A percentile compares a stretch with the other conserved stretches of the same genome.
phyloP scores from a whole-genome alignment of 768 basidiomycete species.

The Mycena maculata region DNA sequence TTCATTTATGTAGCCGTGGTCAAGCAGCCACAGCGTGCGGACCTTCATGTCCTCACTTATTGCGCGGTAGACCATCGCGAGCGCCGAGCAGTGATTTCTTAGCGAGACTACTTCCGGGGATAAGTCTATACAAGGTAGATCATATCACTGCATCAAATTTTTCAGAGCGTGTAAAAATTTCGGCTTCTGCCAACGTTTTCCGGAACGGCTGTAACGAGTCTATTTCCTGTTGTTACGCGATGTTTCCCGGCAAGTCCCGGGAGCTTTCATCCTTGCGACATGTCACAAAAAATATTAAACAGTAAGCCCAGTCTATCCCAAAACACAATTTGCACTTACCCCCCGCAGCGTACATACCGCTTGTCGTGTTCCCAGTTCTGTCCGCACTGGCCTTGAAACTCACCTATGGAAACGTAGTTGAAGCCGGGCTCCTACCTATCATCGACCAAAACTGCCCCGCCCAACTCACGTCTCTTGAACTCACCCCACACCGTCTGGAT shows the following conservation, averaged over 20 bases:
- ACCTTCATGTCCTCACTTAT: no score
- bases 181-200: no score
- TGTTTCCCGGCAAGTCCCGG: not conserved
- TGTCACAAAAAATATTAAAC: slow-evolving; percentile 1
- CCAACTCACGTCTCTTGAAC: slow-evolving; percentile 15
- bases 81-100: no score
- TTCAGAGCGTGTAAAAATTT: no score
- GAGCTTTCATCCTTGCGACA: no score
- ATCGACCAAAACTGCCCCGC: slow-evolving; percentile 48
- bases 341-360: slow-evolving; percentile 32
- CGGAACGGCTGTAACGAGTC: no score
- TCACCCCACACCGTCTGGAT: slow-evolving; percentile 48
- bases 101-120: no score
- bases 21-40: no score
- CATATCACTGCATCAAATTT: no score
- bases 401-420: slow-evolving; percentile 48
- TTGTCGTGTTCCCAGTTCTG: slow-evolving; percentile 53
- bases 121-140: no score
- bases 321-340: not conserved
- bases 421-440: slow-evolving; percentile 42
- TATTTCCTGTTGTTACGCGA: not conserved
- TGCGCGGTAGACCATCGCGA: no score
- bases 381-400: slow-evolving; percentile 48
- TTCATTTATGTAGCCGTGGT: no score
- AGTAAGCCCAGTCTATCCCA: not conserved